Base-by-base conservation (phyloP, 2,329 filamentous ascomycete genomes). In the Xylariaceae sp. region DNA sequence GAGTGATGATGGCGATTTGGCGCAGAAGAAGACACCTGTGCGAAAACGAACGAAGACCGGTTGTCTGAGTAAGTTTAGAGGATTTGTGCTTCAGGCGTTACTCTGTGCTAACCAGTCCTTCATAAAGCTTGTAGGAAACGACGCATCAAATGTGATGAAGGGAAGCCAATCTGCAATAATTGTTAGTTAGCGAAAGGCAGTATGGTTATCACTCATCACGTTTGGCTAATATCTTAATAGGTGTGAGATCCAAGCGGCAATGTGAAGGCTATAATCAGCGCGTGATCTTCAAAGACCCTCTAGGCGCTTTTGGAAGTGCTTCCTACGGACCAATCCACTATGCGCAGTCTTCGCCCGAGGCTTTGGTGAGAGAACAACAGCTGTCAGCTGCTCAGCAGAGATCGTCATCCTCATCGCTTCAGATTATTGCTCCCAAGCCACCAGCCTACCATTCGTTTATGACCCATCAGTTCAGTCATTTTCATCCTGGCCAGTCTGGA, bases 111-210 rank as follows among this genome's bases (percentile, higher is more conserved):
- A n/a, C n/a, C n/a, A n/a, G n/a, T n/a, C n/a, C n/a, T n/a, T 38
- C 46, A 39, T 49, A 37, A 62, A 91, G 87, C 93, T 47, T 98
- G 93, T 69, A 86, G 93, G 53, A 92, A 88, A 68, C 85, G 93
- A 42, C 86, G 93, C 52, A 97, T 98, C 68, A 98, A 97, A 69
- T 98, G 93, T 66, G 93, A 93, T 51, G 93, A 97, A 65, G 88
- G 89, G 59, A 80, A 85, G 40, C 88, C 88, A 21, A 85, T 78
- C 22, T 93, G 88, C 67, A 82, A 77, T 60, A 94, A 94, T 61
- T 94, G 88, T 68, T 82, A n/a, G n/a, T n/a, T n/a, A n/a, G n/a
- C n/a, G n/a, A n/a, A n/a, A n/a, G n/a, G n/a, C n/a, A n/a, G n/a
- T n/a, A n/a, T n/a, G n/a, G n/a, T n/a, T n/a, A n/a, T n/a, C n/a